Conservation (phyloP, 192 early-diverging fungal species). For the Chytriomyces confervae region DNA sequence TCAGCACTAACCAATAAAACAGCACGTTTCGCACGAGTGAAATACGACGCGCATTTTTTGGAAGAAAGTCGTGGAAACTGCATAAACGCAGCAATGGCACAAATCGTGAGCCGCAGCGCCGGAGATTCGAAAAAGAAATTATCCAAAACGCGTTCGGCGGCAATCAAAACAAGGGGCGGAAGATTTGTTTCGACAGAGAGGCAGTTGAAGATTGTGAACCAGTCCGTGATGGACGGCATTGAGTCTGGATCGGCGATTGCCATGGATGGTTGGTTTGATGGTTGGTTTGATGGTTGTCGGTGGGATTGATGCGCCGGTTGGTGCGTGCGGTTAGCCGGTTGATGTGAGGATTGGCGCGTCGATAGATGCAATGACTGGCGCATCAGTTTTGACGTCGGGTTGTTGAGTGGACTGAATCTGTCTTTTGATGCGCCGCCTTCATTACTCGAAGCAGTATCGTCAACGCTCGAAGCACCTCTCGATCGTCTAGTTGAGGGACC, state of each 20-base stretch:
- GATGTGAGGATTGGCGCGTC: not conserved
- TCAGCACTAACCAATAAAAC: not conserved
- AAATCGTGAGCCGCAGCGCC: not conserved
- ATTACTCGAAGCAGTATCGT: no score
- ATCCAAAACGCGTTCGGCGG: not conserved
- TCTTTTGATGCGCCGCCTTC: no score
- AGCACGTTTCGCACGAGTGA: not conserved
- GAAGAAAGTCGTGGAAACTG: not conserved
- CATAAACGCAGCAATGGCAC: not conserved
- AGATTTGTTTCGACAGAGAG: not conserved
- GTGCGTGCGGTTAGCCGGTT: not conserved
- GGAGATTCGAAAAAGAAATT: constrained; percentile 5
- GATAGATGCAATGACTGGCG: not conserved
- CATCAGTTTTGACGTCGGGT: not conserved
- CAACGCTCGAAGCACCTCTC: no score
- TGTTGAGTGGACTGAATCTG: not conserved
- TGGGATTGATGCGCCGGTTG: not conserved
- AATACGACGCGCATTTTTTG: not conserved
- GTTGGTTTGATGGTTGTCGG: not conserved
- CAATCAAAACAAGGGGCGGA: not conserved
- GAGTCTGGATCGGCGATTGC: not conserved
- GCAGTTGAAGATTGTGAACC: not conserved
- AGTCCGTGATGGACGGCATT: not conserved
- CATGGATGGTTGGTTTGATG: not conserved
- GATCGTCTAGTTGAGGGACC: no score